These are phyloP conservation scores for Zymoseptoria brevis DNA, from an alignment of 2,329 filamentous ascomycete genomes.

Conservation along the genomic window DNA sequence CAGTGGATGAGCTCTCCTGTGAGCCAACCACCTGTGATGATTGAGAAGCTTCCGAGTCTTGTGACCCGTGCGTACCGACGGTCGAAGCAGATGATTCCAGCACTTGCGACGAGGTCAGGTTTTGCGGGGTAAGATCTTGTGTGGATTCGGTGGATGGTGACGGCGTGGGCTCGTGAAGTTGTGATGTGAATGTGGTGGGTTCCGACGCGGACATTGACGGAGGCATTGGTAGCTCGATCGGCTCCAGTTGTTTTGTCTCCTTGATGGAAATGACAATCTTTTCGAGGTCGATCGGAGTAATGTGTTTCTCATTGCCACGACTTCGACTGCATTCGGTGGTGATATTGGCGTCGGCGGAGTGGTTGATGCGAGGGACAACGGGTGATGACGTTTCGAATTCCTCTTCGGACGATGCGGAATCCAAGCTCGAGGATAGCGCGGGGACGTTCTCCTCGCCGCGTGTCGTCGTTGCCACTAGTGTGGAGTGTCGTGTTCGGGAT, in stretches of 20 bases:
- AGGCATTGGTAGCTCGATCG: slow-evolving; percentile 38
- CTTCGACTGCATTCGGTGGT: slow-evolving; percentile 58
- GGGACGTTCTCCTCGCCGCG: slow-evolving; percentile 22
- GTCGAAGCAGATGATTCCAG: slow-evolving; percentile 54
- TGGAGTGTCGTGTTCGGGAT: slow-evolving; percentile 12
- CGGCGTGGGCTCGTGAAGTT: slow-evolving; percentile 12
- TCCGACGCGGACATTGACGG: slow-evolving; percentile 3
- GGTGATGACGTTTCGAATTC: slow-evolving; percentile 31
- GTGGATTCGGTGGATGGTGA: background rate
- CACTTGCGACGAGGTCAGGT: slow-evolving; percentile 2
- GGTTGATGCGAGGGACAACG: slow-evolving; percentile 45
- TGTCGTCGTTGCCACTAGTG: slow-evolving; percentile 13
- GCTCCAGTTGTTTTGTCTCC: slow-evolving; percentile 64
- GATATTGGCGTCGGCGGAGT: slow-evolving; percentile 56
- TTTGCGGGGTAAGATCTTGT: background rate
- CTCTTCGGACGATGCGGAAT: slow-evolving; percentile 36
- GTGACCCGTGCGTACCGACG: slow-evolving; percentile 35
- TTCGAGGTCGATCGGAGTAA: slow-evolving; percentile 85
- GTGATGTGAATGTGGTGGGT: background rate
- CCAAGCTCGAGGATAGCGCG: slow-evolving; percentile 41
- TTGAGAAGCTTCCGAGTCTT: slow-evolving; percentile 31
- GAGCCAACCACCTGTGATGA: slow-evolving; percentile 35
- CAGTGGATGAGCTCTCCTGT: slow-evolving; percentile 57
- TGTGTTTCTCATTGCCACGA: slow-evolving; percentile 71
- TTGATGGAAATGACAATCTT: slow-evolving; percentile 92